phyloP scores from a whole-genome alignment of 768 basidiomycete genomes.

The Phallus indusiatus region DNA sequence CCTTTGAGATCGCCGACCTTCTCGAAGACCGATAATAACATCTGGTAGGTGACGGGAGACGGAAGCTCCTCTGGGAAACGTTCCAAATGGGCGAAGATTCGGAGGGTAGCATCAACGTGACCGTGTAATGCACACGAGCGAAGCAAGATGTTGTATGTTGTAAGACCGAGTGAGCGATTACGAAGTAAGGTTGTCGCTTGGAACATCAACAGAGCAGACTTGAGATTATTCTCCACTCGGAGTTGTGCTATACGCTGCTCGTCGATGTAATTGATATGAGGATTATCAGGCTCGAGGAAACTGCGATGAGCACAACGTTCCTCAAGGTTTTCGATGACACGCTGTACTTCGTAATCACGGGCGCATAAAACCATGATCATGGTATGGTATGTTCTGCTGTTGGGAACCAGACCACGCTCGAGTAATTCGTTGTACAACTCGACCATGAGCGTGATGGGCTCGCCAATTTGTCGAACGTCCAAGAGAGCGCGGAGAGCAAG shows the following conservation, averaged over 20 bases:
- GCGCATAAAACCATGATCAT: constrained; percentile 54
- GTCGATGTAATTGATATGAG: constrained; percentile 18
- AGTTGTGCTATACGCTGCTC: constrained; percentile 35
- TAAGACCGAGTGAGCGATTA: constrained; percentile 23
- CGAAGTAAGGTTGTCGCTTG: constrained; percentile 36
- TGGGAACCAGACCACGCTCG: constrained; percentile 49
- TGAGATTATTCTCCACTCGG: constrained; percentile 58
- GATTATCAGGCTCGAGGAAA: constrained; percentile 20
- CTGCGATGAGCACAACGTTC: constrained; percentile 29
- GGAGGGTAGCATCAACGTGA: constrained; percentile 51
- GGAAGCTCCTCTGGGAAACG: constrained; percentile 25
- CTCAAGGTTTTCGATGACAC: constrained; percentile 34
- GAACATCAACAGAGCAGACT: constrained; percentile 65
- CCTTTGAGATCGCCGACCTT: constrained; percentile 39
- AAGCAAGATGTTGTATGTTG: constrained; percentile 46
- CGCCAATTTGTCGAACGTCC: constrained; percentile 35
- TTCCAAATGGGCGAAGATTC: constrained; percentile 57
- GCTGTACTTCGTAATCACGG: constrained; percentile 58
- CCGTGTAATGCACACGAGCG: constrained; percentile 49
- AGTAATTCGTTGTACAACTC: constrained; percentile 70
- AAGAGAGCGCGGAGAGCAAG: constrained; percentile 46
- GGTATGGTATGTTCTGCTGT: constrained; percentile 46
- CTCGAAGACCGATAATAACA: constrained; percentile 51
- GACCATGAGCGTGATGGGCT: constrained; percentile 47
- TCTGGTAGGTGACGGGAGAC: constrained; percentile 33